phyloP scores from a whole-genome alignment of 1,139 yeast species.

The Protomyces lactucae-debilis region DNA sequence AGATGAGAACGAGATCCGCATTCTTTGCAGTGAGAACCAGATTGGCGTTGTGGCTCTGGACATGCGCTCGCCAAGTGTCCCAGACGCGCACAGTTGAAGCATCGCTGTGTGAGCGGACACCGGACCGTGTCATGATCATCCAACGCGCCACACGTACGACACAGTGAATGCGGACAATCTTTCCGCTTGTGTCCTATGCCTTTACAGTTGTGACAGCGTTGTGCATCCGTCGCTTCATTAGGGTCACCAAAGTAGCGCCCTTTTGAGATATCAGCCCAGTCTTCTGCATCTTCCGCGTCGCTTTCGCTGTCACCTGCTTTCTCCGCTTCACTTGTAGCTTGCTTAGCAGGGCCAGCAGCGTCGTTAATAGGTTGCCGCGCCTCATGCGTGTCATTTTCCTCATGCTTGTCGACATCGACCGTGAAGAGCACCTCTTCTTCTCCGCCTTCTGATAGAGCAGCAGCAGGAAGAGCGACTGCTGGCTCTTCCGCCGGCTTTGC shows the following conservation, averaged over 20 bases:
- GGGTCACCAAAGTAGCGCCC: slow-evolving; percentile 28
- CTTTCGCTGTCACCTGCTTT: not conserved
- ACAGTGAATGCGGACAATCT: slow-evolving; percentile 21
- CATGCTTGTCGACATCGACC: not conserved
- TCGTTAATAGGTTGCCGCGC: too few species aligned
- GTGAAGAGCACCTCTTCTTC: not conserved
- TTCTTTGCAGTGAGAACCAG: slow-evolving; percentile 18
- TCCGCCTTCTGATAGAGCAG: not conserved
- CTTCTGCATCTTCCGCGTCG: slow-evolving; percentile 1
- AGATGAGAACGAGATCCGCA: slow-evolving; percentile 26
- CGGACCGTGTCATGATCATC: slow-evolving; percentile 27
- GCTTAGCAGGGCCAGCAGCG: too few species aligned
- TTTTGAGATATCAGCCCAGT: slow-evolving; percentile 16
- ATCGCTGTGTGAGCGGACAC: slow-evolving; percentile 27
- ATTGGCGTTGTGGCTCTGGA: slow-evolving; percentile 25
- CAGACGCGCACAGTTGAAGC: slow-evolving; percentile 26
- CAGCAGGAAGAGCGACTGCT: not conserved
- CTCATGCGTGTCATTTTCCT: too few species aligned
- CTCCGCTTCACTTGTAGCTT: not conserved
- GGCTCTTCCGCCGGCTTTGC: not conserved
- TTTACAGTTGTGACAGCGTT: slow-evolving; percentile 26
- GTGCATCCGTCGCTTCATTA: slow-evolving; percentile 2
- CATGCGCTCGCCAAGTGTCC: slow-evolving; percentile 27
- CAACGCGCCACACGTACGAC: slow-evolving; percentile 29
- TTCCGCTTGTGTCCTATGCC: slow-evolving; percentile 25